Base-by-base conservation (phyloP, 495 filamentous ascomycete genomes). In the Rhypophila decipiens region DNA sequence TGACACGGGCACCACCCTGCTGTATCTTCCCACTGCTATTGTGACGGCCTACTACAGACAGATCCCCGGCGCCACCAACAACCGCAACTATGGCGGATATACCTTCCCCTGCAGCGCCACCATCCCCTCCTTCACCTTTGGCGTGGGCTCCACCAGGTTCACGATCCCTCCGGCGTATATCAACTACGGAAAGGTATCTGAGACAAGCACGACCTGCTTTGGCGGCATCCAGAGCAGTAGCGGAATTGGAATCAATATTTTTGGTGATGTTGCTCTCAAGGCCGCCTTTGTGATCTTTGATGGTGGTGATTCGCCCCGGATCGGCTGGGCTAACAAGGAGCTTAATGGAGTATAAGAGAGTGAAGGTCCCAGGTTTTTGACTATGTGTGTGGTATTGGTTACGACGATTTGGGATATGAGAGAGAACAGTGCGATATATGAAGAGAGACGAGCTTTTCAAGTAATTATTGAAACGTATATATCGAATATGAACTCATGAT, bases 221-320 rank as follows among this genome's bases (percentile, higher is more conserved):
- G 84, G 83, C 46, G 79, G 79, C 22, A 71, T 87, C 48, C 84
- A 87, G 70, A 69, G 67, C 47, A 82, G 83, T 64, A 65, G 64
- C 19, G 77, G 78, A 36, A 65, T 87, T 20, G 78, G 73, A 20
- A 78, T 87, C 59, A 79, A 76, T 49, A 88, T 93, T 64, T 84
- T 85, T 46, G 86, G 87, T 35, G 86, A 90, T 48, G 76, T 89
- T 39, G 88, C 88, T 59, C 76, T 93, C 52, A 90, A 90, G 75
- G 77, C 77, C 52, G 83, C 87, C 55, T 89, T 84, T 56, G 86
- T 85, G 15, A 80, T 93, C 23, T 89, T 88, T 58, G 52, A 63
- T 19, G 60, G 53, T 22, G 64, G 65, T 9, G 58, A 66, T 19
- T 64, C 66, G n/a, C 77, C 77, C 19, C 60, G 59, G 3, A 61